Conservation (phyloP, 768 basidiomycete species). For the Lanmaoa rubissima region DNA sequence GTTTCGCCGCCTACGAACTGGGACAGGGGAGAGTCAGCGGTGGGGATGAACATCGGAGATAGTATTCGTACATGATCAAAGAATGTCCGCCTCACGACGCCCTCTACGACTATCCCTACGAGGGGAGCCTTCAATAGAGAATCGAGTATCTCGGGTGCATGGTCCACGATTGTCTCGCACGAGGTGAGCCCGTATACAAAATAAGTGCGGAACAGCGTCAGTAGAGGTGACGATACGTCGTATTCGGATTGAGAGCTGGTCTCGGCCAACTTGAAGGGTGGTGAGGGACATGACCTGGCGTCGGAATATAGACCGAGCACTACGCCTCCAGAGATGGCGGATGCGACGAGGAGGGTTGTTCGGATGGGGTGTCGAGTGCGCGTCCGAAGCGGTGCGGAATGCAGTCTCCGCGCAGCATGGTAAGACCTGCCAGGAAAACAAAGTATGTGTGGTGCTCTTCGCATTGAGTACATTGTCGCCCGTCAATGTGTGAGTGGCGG, state of each 20-base stretch:
- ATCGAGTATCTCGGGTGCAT: constrained; percentile 64
- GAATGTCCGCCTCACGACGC: constrained; percentile 75
- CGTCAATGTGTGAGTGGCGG: not conserved
- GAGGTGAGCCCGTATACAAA: constrained; percentile 82
- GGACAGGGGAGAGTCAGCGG: not conserved
- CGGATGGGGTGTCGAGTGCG: constrained; percentile 9
- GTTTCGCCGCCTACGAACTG: constrained; percentile 92
- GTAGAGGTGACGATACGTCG: constrained; percentile 25
- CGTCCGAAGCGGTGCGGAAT: constrained; percentile 1
- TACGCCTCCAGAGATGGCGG: constrained; percentile 19
- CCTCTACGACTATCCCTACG: constrained; percentile 61
- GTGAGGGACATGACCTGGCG: constrained; percentile 24
- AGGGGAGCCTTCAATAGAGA: constrained; percentile 48
- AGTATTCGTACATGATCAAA: constrained; percentile 65
- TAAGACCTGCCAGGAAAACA: not conserved
- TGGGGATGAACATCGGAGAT: not conserved
- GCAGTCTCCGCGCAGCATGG: constrained; percentile 1
- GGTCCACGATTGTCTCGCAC: constrained; percentile 71
- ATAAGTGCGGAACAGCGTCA: constrained; percentile 64
- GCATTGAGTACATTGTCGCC: constrained; percentile 11
- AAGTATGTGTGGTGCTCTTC: constrained; percentile 4
- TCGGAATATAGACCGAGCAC: constrained; percentile 24
- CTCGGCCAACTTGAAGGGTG: constrained; percentile 16
- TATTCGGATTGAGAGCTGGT: not conserved
- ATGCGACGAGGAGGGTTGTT: constrained; percentile 14